Evolutionary conservation across 2,329 filamentous ascomycete genomes (phyloP), one percentile per base, ranked within the genome.

Genomic region (Davidsoniella virescens): DNA sequence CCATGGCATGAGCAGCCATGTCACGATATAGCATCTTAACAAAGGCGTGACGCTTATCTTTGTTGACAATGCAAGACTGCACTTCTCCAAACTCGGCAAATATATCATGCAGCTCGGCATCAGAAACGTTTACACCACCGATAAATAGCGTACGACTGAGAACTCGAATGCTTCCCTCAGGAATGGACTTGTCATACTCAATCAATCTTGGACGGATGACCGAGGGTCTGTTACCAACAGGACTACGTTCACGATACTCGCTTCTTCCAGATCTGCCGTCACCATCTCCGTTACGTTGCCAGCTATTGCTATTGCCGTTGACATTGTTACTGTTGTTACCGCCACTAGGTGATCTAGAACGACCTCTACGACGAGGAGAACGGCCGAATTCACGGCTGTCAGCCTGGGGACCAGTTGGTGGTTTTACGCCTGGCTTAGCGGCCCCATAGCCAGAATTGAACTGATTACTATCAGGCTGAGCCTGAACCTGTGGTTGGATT

Each of bases 61-160:
- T 84, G 68, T 98, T 96, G 57, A 95, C 88, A 56, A 98, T 98
- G 66, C 90, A 96, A 1, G 90, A 95, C 65, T 98, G 92, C 3
- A 98, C 92, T 49, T 80, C 72, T 53, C 92, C 92, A 61, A 81
- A 94, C 43, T 79, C 79, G 59, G 70, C 72, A 64, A 98, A 98
- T 42, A 94, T 79, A 47, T 69, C 69, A 49, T 87, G 80, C 49
- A 98, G 73, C 62, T 96, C 87, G 52, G 74, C 70, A 65, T 98
- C 90, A 5, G 84, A 80, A 52, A 73, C 85, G 73, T 82, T 93
- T 55, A 95, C 92, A 61, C 92, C 92, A 56, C 92, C 92, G 59
- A 98, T 88, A 63, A 98, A 98, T 10, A 98, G 75, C 12, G 92
- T 98, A 59, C 92, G 80, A 65, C 90, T 96, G 53, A 93, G 71